phyloP scores from a whole-genome alignment of 352 stramenopile genomes.

The Phytophthora pseudosyringae region DNA sequence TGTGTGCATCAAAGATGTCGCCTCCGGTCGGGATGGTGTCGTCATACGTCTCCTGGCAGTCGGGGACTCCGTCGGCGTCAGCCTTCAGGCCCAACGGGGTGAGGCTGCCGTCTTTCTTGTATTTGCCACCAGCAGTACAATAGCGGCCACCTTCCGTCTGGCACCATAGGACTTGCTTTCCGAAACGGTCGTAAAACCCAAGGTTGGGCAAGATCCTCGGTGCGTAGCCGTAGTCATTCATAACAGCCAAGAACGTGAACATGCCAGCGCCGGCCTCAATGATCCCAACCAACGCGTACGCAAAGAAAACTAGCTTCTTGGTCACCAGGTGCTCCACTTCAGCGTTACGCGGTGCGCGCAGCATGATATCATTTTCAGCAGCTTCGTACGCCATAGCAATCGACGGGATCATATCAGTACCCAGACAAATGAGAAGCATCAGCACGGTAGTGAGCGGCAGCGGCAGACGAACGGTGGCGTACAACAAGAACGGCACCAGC shows the following conservation, averaged over 20 bases:
- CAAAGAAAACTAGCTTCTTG: constrained; percentile 86
- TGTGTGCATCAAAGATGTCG: constrained; percentile 73
- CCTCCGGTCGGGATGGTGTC: constrained; percentile 54
- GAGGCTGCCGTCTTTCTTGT: constrained; percentile 44
- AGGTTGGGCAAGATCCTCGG: constrained; percentile 83
- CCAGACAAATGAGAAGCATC: constrained; percentile 92
- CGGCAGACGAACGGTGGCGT: constrained; percentile 88
- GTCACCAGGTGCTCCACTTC: constrained; percentile 89
- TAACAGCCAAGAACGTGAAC: constrained; percentile 89
- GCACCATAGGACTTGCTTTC: constrained; percentile 89
- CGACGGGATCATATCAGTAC: constrained; percentile 94
- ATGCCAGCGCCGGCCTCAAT: constrained; percentile 88
- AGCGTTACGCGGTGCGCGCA: constrained; percentile 78
- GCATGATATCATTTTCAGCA: constrained; percentile 90
- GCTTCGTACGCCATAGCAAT: constrained; percentile 94
- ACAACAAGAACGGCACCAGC: constrained; percentile 84
- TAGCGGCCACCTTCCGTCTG: constrained; percentile 66
- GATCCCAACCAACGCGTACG: constrained; percentile 90
- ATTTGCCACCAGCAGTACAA: constrained; percentile 72
- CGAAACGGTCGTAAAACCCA: constrained; percentile 82
- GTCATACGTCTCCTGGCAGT: constrained; percentile 60
- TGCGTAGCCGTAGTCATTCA: constrained; percentile 91
- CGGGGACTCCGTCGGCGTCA: constrained; percentile 31
- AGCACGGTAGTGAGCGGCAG: constrained; percentile 90
- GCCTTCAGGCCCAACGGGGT: constrained; percentile 41